Base-by-base conservation (phyloP, 805 yeast species). In the Kodamaea restingae region DNA sequence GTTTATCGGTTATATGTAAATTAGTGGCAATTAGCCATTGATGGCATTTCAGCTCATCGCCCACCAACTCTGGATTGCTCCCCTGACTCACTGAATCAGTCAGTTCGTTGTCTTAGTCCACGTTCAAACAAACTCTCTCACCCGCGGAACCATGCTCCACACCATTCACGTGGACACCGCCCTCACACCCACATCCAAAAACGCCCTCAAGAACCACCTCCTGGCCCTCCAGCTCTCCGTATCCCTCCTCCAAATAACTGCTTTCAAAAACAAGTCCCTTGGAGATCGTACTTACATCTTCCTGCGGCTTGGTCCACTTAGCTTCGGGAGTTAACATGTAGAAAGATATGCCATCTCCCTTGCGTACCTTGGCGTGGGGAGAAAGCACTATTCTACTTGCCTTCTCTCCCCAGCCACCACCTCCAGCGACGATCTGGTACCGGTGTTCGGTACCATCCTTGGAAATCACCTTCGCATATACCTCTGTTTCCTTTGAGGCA, bases 351-450 rank as follows among this genome's bases (percentile, higher is more conserved):
- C 54, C 50, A 46, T 70, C 72, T n/a, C 81, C 81, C n/a, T 51
- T 58, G 2, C 39, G 39, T 4, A 72, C 49, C 15, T 61, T 51
- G 1, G 81, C 81, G 2, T 71, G 71, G 1, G 86, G 81, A 20
- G 82, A 82, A 9, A 82, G 54, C 1, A 78, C 88, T n/a, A 82
- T 64, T 54, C 79, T 75, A 24, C 75, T 75, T 2, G 84, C 79
- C 40, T 81, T 75, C 20, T 80, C 76, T 1, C 87, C 85, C 88
- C 88, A 82, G 2, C 81, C 80, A 2, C 87, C 83, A 2, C 88
- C 88, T 3, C 88, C 88, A 4, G 86, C 88, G 25, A 78, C 67
- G 15, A 82, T 79, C 50, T 75, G 73, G 54, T 62, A 73, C 39
- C 70, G 61, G 3, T 57, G 50, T 27, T 40, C 45, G 39, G 50